These are phyloP conservation scores for Leptographium procerum DNA, from an alignment of 2,329 filamentous ascomycete species.

Conservation along the genomic window DNA sequence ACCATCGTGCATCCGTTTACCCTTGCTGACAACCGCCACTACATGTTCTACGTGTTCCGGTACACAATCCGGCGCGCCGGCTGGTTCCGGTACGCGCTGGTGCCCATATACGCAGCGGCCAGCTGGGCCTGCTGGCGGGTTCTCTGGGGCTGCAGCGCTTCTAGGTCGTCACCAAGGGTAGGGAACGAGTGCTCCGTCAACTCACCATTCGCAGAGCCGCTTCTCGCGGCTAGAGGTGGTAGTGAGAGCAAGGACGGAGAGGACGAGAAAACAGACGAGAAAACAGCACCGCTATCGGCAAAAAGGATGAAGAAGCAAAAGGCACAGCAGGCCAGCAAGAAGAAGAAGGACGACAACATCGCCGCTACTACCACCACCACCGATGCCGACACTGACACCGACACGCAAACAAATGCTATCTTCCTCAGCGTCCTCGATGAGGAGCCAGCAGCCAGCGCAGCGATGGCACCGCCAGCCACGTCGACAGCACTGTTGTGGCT, in stretches of 20 bases:
- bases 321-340: neutral
- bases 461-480: conserved; percentile 24
- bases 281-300: neutral
- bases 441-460: conserved; percentile 17
- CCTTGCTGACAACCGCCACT: conserved; percentile 90
- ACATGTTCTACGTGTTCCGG: conserved; percentile 93
- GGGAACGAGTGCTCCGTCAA: neutral
- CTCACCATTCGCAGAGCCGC: conserved; percentile 8
- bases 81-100: conserved; percentile 53
- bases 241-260: neutral
- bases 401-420: neutral
- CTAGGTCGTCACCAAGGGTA: neutral
- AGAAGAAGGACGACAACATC: neutral
- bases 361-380: neutral
- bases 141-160: conserved; percentile 31
- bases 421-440: conserved; percentile 13
- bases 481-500: conserved; percentile 49
- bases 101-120: conserved; percentile 58
- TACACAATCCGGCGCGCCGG: conserved; percentile 60
- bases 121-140: conserved; percentile 57
- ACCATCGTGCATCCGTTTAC: conserved; percentile 95
- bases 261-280: neutral
- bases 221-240: neutral
- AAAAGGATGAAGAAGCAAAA: neutral
- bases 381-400: neutral